Conservation (phyloP, 108 stramenopile species). For the Discostella pseudostelligera region DNA sequence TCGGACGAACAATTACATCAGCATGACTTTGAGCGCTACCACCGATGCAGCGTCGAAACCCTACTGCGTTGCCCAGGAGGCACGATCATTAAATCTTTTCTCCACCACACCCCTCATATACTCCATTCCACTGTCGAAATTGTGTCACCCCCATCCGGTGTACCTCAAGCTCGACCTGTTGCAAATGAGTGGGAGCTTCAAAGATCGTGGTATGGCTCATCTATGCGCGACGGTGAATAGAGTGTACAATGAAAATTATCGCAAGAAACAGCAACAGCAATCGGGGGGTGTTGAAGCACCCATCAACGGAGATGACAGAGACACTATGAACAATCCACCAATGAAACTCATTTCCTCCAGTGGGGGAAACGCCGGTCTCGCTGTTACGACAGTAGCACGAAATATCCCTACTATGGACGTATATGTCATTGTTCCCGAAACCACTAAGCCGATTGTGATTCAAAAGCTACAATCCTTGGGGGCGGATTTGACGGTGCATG, state of each 20-base stretch:
- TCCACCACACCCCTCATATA: conserved; percentile 59
- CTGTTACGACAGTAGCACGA: conserved; percentile 72
- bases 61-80: conserved; percentile 40
- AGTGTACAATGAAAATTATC: conserved; percentile 26
- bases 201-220: conserved; percentile 83
- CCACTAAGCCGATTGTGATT: conserved; percentile 83
- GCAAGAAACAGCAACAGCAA: not conserved
- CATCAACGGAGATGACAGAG: not conserved
- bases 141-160: conserved; percentile 54
- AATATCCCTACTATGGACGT: conserved; percentile 59
- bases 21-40: no score
- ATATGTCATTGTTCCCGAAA: conserved; percentile 79
- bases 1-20: no score
- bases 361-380: conserved; percentile 83
- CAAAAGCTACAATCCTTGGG: conserved; percentile 74
- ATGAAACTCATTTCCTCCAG: conserved; percentile 57
- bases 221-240: conserved; percentile 54
- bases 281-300: not conserved
- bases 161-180: conserved; percentile 75
- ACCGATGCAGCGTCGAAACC: not conserved
- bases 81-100: conserved; percentile 44
- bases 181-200: conserved; percentile 73
- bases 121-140: conserved; percentile 53
- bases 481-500: conserved; percentile 80
- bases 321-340: not conserved